phyloP scores from a whole-genome alignment of 805 yeast genomes.

The Saccharomycopsis fibuligera region DNA sequence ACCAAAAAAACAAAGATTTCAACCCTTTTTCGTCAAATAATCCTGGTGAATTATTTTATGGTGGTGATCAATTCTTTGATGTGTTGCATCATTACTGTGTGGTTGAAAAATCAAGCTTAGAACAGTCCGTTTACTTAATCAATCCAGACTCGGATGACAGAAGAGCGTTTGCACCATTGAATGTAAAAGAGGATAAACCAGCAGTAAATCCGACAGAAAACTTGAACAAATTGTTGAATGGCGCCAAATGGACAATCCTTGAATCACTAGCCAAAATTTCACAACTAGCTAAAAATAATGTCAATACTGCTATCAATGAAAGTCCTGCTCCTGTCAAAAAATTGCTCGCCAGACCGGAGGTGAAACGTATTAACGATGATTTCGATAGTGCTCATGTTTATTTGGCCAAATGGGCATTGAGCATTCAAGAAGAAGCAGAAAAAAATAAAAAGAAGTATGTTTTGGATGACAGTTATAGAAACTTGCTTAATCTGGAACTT shows the following conservation, averaged over 20 bases:
- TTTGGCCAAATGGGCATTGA: conserved; percentile 94
- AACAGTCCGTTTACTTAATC: conserved; percentile 63
- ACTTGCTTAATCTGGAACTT: conserved; percentile 50
- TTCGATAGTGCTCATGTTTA: conserved; percentile 90
- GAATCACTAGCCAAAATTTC: conserved; percentile 80
- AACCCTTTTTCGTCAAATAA: conserved; percentile 57
- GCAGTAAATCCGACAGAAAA: conserved; percentile 20
- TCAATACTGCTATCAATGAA: conserved; percentile 52
- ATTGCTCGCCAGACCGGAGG: conserved; percentile 70
- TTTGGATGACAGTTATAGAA: conserved; percentile 52
- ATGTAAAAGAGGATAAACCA: conserved; percentile 28
- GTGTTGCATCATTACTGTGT: conserved; percentile 49
- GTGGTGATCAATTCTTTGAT: conserved; percentile 73
- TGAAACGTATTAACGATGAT: conserved; percentile 73
- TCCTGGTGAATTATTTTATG: conserved; percentile 68
- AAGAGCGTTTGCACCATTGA: conserved; percentile 47
- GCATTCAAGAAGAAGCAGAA: conserved; percentile 87
- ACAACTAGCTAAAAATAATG: conserved; percentile 52
- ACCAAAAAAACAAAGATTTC: conserved; percentile 54
- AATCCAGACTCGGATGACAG: conserved; percentile 71
- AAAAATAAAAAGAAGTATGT: conserved; percentile 38
- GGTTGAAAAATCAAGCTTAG: conserved; percentile 63
- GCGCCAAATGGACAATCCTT: conserved; percentile 81
- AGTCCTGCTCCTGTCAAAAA: conserved; percentile 51
- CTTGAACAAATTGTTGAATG: conserved; percentile 46